Percentiles rank a stretch among this genome's conserved stretches.
Conservation (phyloP, 2,329 filamentous ascomycete species). For the Sarocladiaceae sp. region DNA sequence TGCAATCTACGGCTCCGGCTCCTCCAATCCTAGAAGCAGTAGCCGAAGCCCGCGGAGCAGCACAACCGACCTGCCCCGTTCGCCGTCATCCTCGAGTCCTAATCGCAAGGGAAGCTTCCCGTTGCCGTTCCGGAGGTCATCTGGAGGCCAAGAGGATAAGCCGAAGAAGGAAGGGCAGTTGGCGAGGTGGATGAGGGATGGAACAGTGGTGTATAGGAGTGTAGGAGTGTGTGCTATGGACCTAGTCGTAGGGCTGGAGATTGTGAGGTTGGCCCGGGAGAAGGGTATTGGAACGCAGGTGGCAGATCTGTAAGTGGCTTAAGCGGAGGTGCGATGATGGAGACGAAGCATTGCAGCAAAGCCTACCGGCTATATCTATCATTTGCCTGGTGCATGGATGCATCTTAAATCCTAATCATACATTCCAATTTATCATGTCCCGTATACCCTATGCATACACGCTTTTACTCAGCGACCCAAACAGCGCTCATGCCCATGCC, state of each 20-base stretch:
- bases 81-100: conserved; percentile 17
- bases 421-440: conserved; percentile 2
- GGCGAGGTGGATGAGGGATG: conserved; percentile 52
- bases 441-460: neutral
- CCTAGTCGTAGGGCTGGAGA: conserved; percentile 54
- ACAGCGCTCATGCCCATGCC: conserved; percentile 98
- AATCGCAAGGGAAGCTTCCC: conserved; percentile 29
- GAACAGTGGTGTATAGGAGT: conserved; percentile 66
- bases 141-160: conserved; percentile 23
- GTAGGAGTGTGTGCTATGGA: conserved; percentile 66
- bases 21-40: conserved; percentile 11
- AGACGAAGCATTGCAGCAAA: neutral
- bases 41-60: conserved; percentile 20
- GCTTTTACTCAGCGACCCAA: conserved; percentile 81
- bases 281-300: conserved; percentile 52
- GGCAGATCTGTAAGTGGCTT: conserved; percentile 40
- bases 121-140: conserved; percentile 24
- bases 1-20: conserved; percentile 27
- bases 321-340: neutral
- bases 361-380: neutral
- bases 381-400: neutral
- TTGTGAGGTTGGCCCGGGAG: conserved; percentile 51
- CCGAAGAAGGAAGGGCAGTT: conserved; percentile 46
- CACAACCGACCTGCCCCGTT: conserved; percentile 23
- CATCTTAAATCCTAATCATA: neutral